Evolutionary conservation across 192 early-diverging fungal genomes (phyloP), one percentile per base, ranked within the genome.

Genomic region (Backusella macrospora): DNA sequence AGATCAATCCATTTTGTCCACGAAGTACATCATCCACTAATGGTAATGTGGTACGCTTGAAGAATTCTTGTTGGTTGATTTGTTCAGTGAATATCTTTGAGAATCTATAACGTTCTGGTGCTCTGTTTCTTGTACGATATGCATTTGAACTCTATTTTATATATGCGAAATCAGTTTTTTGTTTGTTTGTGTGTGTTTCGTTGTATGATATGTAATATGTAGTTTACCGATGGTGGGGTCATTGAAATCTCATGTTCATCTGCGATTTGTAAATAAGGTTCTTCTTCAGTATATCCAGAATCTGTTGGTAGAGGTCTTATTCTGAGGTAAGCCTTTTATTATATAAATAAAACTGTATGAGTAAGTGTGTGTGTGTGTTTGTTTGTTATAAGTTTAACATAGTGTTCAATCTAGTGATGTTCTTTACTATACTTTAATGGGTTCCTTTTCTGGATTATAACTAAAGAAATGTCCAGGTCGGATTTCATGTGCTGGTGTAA

Each of bases 1-100:
- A 92, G 48, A 94, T 42, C 29, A 91, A 74, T 34, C 84, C 86
- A 63, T 92, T 89, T 68, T 85, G 86, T 4, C 90, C 87, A 3
- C 69, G 48, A 13, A 91, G 78, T 7, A 90, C 69, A 26, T 90
- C 85, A 14, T 71, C 62, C 10, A 92, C 73, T 10, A 90, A 83
- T 0, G 90, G 90, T 18, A 88, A 37, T 6, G 87, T 87, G 0
- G 85, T 86, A 13, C 86, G 79, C 23, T 88, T 83, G 39, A 91
- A 92, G n/a, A 91, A 80, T 0, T 79, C 71, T 13, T 86, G 66
- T 74, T 91, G 89, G 3, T 67, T 18, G 12, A 74, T 49, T 40
- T 71, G 49, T 21, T 80, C 76, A 15, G 81, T 81, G 68, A 92
- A 81, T 15, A 90, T 87, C 47, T 86, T 85, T 0, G 88, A 82